Conservation (phyloP, 2,329 filamentous ascomycete species). For the Trichoderma oligosporum region DNA sequence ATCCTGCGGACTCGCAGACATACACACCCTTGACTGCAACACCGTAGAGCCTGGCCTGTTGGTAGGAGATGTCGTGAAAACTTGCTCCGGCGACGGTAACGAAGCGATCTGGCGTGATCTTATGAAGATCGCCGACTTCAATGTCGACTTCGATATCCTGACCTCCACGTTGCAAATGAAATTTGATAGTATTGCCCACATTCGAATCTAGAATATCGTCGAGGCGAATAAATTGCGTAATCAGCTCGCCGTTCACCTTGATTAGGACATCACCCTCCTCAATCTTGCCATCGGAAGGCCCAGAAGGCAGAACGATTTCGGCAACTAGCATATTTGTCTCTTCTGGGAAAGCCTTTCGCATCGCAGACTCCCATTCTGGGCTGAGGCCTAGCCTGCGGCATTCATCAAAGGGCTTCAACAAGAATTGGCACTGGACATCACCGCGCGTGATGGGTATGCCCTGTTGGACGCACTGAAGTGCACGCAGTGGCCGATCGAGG, state of each 20-base stretch:
- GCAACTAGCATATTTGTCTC: slow-evolving; percentile 97
- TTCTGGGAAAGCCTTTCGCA: slow-evolving; percentile 78
- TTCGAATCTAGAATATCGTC: slow-evolving; percentile 89
- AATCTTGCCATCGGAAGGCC: slow-evolving; percentile 80
- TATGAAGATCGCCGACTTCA: slow-evolving; percentile 82
- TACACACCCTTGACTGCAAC: slow-evolving; percentile 90
- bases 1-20: slow-evolving; percentile 90
- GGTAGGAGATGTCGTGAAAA: slow-evolving; percentile 95
- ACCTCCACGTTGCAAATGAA: slow-evolving; percentile 85
- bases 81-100: slow-evolving; percentile 89
- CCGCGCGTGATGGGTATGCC: slow-evolving; percentile 76
- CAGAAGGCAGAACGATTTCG: slow-evolving; percentile 88
- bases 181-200: slow-evolving; percentile 71
- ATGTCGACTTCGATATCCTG: slow-evolving; percentile 82
- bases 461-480: slow-evolving; percentile 78
- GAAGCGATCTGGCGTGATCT: slow-evolving; percentile 93
- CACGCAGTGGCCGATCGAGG: slow-evolving; percentile 82
- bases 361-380: slow-evolving; percentile 78
- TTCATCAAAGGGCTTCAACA: slow-evolving; percentile 96
- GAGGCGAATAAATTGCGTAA: slow-evolving; percentile 88
- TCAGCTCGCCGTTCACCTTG: slow-evolving; percentile 86
- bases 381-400: slow-evolving; percentile 84
- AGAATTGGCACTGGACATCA: slow-evolving; percentile 97
- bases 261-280: slow-evolving; percentile 92
- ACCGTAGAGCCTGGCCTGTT: slow-evolving; percentile 93